phyloP scores from a whole-genome alignment of 2,329 filamentous ascomycete genomes.

The Penicillium sp. region DNA sequence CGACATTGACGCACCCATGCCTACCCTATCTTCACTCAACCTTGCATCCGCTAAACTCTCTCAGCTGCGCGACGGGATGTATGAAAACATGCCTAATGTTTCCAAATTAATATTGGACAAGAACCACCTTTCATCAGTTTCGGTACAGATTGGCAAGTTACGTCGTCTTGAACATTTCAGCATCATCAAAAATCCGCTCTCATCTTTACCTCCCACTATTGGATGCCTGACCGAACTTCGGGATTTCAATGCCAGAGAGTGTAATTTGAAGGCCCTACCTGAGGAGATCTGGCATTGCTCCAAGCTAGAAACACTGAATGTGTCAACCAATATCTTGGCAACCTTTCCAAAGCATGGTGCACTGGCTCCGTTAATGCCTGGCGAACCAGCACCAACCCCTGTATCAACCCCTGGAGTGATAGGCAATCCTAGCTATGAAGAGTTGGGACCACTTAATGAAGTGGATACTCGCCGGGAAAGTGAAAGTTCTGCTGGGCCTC shows the following conservation, averaged over 20 bases:
- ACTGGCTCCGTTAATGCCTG: conserved; percentile 66
- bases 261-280: conserved; percentile 86
- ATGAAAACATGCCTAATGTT: conserved; percentile 81
- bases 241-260: conserved; percentile 85
- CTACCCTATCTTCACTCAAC: conserved; percentile 82
- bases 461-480: conserved; percentile 73
- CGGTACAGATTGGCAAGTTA: conserved; percentile 79
- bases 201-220: conserved; percentile 80
- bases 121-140: conserved; percentile 92
- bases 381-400: conserved; percentile 46
- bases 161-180: conserved; percentile 86
- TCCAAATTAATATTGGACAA: conserved; percentile 88
- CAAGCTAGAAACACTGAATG: conserved; percentile 86
- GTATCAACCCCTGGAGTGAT: conserved; percentile 52
- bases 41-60: conserved; percentile 88
- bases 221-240: conserved; percentile 82
- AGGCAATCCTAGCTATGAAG: conserved; percentile 72
- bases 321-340: conserved; percentile 90
- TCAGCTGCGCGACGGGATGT: conserved; percentile 81
- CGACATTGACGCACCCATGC: conserved; percentile 73
- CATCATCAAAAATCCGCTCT: conserved; percentile 87
- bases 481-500: conserved; percentile 73
- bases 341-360: conserved; percentile 79
- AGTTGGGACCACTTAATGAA: conserved; percentile 67
- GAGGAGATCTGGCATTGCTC: conserved; percentile 95